Percentiles rank a stretch among this genome's conserved stretches.
Conservation (phyloP, 2,329 filamentous ascomycete genomes). For the Ophiocordyceps sinensis region DNA sequence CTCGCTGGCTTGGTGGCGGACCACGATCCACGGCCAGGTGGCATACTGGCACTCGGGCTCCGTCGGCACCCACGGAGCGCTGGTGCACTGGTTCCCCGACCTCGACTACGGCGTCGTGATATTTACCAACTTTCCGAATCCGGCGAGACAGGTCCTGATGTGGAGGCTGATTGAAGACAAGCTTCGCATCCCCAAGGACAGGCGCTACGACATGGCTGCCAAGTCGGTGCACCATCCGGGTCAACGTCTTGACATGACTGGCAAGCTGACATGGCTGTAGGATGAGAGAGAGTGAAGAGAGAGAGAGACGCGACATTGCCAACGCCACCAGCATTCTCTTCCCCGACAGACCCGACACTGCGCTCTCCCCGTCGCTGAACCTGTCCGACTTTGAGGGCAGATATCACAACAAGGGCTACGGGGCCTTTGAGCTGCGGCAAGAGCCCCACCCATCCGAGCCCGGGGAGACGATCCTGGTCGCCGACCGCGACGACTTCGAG, state of each 20-base stretch:
- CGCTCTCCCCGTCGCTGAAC: conserved; percentile 20
- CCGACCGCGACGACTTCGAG: conserved; percentile 7
- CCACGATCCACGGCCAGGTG: conserved; percentile 10
- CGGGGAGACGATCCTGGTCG: conserved; percentile 9
- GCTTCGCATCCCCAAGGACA: conserved; percentile 7
- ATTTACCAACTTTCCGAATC: conserved; percentile 24
- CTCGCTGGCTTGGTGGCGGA: conserved; percentile 15
- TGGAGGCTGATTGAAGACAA: conserved; percentile 17
- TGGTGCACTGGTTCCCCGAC: conserved; percentile 14
- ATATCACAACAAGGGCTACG: conserved; percentile 29
- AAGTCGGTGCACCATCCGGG: conserved; percentile 2
- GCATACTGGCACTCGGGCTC: conserved; percentile 16
- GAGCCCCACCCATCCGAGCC: conserved; percentile 3
- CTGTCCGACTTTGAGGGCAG: conserved; percentile 21
- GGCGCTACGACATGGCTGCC: conserved; percentile 8
- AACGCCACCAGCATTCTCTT: conserved; percentile 20
- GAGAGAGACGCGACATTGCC: conserved; percentile 9
- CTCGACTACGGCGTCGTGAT: conserved; percentile 3
- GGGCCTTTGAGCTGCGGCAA: conserved; percentile 7
- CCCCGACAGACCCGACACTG: conserved; percentile 18
- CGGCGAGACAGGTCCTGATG: conserved; percentile 10
- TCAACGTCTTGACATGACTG: background rate
- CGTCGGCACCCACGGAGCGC: conserved; percentile 11
- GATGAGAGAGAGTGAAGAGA: background rate
- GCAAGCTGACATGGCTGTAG: background rate